These are phyloP conservation scores for Antrodiella citrinella DNA, from an alignment of 768 basidiomycete species.

Conservation along the genomic window DNA sequence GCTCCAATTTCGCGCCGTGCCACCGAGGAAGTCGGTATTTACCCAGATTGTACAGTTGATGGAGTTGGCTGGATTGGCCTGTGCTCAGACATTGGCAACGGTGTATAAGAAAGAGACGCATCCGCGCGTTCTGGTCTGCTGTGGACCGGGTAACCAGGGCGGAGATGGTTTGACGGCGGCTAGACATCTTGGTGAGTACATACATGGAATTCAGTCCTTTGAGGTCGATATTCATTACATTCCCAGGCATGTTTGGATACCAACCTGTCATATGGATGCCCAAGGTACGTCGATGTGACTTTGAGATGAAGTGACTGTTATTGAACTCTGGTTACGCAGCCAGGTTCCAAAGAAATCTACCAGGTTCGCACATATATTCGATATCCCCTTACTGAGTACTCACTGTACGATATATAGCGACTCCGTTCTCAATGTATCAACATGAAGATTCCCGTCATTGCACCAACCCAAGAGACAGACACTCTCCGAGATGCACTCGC, in stretches of 20 bases:
- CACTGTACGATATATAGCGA: constrained; percentile 35
- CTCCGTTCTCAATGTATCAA: constrained; percentile 84
- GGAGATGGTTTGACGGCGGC: constrained; percentile 97
- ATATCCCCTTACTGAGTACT: not conserved
- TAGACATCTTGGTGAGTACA: constrained; percentile 66
- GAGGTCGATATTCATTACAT: not conserved
- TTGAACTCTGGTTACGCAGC: constrained; percentile 37
- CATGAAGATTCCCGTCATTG: constrained; percentile 72
- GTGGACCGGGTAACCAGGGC: constrained; percentile 96
- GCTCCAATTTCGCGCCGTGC: not conserved
- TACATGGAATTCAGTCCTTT: not conserved
- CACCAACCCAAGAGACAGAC: constrained; percentile 36
- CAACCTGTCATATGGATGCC: constrained; percentile 87
- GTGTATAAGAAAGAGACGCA: constrained; percentile 64
- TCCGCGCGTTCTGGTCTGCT: constrained; percentile 83
- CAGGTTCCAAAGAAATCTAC: constrained; percentile 91
- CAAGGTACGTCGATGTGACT: constrained; percentile 44
- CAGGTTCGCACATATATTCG: constrained; percentile 34
- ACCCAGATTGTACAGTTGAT: constrained; percentile 67
- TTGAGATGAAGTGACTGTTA: not conserved
- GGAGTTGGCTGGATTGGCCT: constrained; percentile 93
- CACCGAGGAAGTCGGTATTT: not conserved
- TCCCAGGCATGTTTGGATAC: constrained; percentile 85
- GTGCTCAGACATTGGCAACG: constrained; percentile 81
- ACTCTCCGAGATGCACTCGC: constrained; percentile 42